phyloP scores from a whole-genome alignment of 2,329 filamentous ascomycete species.

The Colletotrichum sp. region DNA sequence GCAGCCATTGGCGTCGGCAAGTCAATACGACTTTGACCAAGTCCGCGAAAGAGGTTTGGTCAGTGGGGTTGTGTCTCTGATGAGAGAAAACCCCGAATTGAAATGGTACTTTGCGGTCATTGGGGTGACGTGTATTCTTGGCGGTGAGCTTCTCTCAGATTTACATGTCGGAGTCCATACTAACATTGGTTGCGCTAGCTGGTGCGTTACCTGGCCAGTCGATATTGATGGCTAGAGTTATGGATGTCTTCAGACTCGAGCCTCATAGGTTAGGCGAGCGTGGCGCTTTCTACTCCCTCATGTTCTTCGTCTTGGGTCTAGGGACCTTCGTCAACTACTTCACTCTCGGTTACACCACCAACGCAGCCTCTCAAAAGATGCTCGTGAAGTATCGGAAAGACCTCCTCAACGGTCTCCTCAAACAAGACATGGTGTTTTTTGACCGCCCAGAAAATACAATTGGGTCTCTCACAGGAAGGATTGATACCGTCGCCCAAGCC shows the following conservation, averaged over 20 bases:
- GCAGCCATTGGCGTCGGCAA: not conserved
- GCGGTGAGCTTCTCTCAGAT: not conserved
- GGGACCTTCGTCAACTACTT: slow-evolving; percentile 27
- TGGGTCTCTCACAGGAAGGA: slow-evolving; percentile 35
- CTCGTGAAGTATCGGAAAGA: slow-evolving; percentile 20
- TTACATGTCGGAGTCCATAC: not conserved
- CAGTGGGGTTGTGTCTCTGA: not conserved
- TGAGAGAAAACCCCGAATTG: not conserved
- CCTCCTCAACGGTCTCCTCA: slow-evolving; percentile 30
- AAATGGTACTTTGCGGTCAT: not conserved
- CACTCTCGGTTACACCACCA: slow-evolving; percentile 23
- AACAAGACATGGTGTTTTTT: slow-evolving; percentile 47
- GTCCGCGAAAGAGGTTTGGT: not conserved
- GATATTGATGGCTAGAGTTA: slow-evolving; percentile 42
- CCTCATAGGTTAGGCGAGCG: not conserved
- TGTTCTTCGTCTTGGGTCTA: slow-evolving; percentile 32
- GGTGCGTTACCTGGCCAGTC: slow-evolving; percentile 47
- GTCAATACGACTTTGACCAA: not conserved
- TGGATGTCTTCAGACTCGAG: slow-evolving; percentile 40
- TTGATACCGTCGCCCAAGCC: slow-evolving; percentile 39
- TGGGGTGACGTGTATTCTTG: not conserved
- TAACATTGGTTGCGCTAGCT: slow-evolving; percentile 22
- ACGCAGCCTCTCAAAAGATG: slow-evolving; percentile 8
- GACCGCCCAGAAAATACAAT: slow-evolving; percentile 35
- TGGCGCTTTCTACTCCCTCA: slow-evolving; percentile 43